phyloP scores from a whole-genome alignment of 495 filamentous ascomycete species.

The Neurospora africana region DNA sequence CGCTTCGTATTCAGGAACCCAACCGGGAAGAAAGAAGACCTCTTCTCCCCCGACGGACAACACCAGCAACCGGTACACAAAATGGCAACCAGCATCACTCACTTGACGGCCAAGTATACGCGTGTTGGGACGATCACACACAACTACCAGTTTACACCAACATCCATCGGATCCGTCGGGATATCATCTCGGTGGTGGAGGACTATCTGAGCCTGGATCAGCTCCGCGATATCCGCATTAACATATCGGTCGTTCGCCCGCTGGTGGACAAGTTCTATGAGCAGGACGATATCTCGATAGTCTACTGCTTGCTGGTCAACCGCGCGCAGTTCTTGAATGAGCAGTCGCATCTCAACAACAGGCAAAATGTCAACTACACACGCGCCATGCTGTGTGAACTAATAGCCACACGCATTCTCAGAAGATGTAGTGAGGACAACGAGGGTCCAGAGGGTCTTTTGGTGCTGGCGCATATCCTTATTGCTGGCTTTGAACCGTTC shows the following conservation, averaged over 20 bases:
- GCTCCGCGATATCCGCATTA: slow-evolving; percentile 57
- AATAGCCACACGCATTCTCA: slow-evolving; percentile 52
- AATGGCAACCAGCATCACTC: slow-evolving; percentile 6
- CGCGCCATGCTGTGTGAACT: slow-evolving; percentile 59
- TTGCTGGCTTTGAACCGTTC: slow-evolving; percentile 64
- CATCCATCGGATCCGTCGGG: slow-evolving; percentile 42
- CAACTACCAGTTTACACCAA: slow-evolving; percentile 43
- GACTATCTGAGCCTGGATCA: slow-evolving; percentile 52
- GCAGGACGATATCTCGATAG: slow-evolving; percentile 54
- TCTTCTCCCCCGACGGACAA: slow-evolving; percentile 15
- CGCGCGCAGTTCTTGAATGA: slow-evolving; percentile 56
- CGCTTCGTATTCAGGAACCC: slow-evolving; percentile 23
- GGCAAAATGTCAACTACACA: slow-evolving; percentile 58
- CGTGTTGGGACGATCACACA: slow-evolving; percentile 23
- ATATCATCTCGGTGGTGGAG: slow-evolving; percentile 41
- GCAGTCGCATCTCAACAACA: slow-evolving; percentile 53
- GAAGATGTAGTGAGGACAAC: slow-evolving; percentile 58
- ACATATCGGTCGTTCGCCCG: slow-evolving; percentile 56
- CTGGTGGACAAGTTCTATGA: slow-evolving; percentile 61
- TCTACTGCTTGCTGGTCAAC: slow-evolving; percentile 64
- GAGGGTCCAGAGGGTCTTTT: slow-evolving; percentile 48
- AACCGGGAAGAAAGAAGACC: slow-evolving; percentile 14
- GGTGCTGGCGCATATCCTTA: slow-evolving; percentile 58
- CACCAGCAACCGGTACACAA: slow-evolving; percentile 13
- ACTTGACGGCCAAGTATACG: slow-evolving; percentile 14